Evolutionary conservation across 495 filamentous ascomycete genomes (phyloP), one percentile per base, ranked within the genome.

Genomic region (Barbatosphaeria neglecta): DNA sequence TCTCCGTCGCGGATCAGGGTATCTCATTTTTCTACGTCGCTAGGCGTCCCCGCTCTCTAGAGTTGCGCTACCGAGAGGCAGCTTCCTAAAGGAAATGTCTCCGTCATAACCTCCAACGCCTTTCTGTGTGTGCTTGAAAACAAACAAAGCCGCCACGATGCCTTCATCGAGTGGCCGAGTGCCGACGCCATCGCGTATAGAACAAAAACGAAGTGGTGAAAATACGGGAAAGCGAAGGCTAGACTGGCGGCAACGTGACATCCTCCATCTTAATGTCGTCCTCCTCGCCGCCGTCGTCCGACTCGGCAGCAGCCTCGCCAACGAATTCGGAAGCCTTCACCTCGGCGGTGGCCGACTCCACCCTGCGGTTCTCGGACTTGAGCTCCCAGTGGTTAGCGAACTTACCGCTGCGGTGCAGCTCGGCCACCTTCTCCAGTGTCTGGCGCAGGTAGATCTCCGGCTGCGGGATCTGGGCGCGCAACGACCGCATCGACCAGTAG

Each of bases 361-460:
- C 59, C 31, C 66, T 60, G 19, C 46, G 59, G 60, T 47, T 79
- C 52, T 90, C 87, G 10, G 77, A 72, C 58, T 84, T 88, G 25
- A 96, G 64, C 46, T 80, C 81, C 81, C 86, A 98, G 40, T 82
- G 81, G 58, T 83, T 87, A 23, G 87, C 83, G 62, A 88, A 94
- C 10, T 76, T 70, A 20, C 92, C 92, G 16, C 76, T 74, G 59
- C 86, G 84, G 51, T 90, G 80, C 40, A 95, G 65, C 13, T 81
- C 74, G 1, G 88, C 93, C 46, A 97, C 76, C 61, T 86, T 77
- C 47, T 88, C 83, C 49, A 98, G 62, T 1, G 78, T 82, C 61
- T 93, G 77, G 49, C 88, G 88, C 41, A 98, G 78, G 61, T 88
- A 98, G 4, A 83, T 82, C 59, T 98, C 92, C 0, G 92, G 92